Evolutionary conservation across 306 rosid genomes (phyloP), one percentile per base, ranked within the genome.

Genomic region (Sicyos baderoa): DNA sequence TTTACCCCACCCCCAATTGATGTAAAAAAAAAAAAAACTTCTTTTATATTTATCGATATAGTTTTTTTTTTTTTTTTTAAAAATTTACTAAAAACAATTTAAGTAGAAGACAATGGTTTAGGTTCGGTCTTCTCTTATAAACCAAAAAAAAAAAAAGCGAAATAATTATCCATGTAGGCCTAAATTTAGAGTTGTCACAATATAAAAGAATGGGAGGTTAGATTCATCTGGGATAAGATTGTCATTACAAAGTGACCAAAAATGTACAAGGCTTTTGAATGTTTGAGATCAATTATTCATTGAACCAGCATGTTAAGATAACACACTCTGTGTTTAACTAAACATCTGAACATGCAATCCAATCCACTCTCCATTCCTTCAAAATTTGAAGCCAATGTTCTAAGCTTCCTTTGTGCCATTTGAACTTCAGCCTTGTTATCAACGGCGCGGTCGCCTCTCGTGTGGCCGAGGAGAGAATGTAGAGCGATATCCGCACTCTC

Each of bases 321-420:
- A 9, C 79, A 83, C 74, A 93, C 98, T 82, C 95, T 89, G 45
- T 89, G 80, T 74, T 85, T 83, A 2, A 87, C 84, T 56, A 88
- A 60, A 78, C 91, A 78, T 79, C 87, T 86, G 72, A 84, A 85
- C n/a, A 88, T 52, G 76, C 76, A 74, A 47, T 83, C 88, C 68
- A 88, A 79, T 72, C 82, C 84, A 57, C 79, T 60, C 61, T 89
- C 91, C 12, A 87, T 48, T 0, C 83, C 79, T 54, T 73, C 84
- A 74, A 86, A 47, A 53, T 68, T 56, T 74, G 62, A 68, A 78
- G 78, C 72, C 27, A 93, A 66, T 51, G 69, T 81, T 77, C 77
- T 79, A 15, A 93, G 74, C 74, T 81, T 82, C 72, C 49, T 74
- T 35, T 76, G 72, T 50, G 82, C 86, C 52, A 59, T 75, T 77